Evolutionary conservation across 2,329 filamentous ascomycete genomes (phyloP).

Genomic region (Hypoxylon sp.): DNA sequence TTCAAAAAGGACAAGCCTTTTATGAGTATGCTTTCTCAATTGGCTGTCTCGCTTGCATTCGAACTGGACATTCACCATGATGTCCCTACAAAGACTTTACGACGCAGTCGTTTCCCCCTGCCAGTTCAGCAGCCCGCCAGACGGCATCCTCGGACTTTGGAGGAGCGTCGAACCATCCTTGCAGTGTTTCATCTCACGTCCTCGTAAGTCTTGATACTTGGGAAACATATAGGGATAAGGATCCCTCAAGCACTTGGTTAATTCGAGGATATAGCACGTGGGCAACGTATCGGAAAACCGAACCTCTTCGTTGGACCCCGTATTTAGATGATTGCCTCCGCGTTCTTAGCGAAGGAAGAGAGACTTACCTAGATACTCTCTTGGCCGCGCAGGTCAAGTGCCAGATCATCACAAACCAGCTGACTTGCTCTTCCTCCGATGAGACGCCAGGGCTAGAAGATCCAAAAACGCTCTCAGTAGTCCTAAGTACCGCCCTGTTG

Average conservation of each 20-base stretch:
- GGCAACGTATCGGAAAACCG: conserved; percentile 48
- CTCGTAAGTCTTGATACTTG: conserved; percentile 43
- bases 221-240: background rate
- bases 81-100: conserved; percentile 8
- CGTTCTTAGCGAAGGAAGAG: conserved; percentile 35
- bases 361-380: conserved; percentile 42
- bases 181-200: conserved; percentile 50
- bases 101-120: conserved; percentile 25
- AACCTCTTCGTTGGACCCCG: conserved; percentile 45
- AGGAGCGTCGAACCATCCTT: conserved; percentile 45
- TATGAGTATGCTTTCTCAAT: conserved; percentile 47
- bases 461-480: conserved; percentile 20
- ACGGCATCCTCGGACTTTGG: conserved; percentile 36
- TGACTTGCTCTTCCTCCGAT: conserved; percentile 33
- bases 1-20: conserved; percentile 47
- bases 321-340: conserved; percentile 45
- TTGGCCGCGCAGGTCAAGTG: conserved; percentile 46
- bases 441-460: conserved; percentile 17
- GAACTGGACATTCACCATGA: conserved; percentile 48
- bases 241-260: background rate
- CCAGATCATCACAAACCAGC: conserved; percentile 48
- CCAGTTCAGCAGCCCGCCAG: conserved; percentile 13
- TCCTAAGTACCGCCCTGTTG: conserved; percentile 42
- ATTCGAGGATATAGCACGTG: conserved; percentile 45
- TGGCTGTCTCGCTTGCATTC: conserved; percentile 47